Percentiles rank a stretch among this genome's conserved stretches.
phyloP scores from a whole-genome alignment of 805 yeast species.

The Torulaspora quercuum region DNA sequence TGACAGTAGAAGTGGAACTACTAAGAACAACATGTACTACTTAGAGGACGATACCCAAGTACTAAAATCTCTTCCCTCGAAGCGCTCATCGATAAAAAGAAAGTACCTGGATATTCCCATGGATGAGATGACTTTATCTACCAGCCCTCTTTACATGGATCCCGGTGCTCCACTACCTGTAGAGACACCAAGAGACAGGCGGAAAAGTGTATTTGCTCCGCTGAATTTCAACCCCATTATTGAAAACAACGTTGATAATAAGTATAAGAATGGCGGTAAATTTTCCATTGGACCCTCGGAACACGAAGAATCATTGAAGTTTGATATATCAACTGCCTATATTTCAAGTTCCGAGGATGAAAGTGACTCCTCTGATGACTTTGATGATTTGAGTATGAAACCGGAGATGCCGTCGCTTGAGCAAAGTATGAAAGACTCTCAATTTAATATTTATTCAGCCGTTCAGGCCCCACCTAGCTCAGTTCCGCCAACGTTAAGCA shows the following conservation, averaged over 20 bases:
- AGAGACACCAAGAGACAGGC: constrained; percentile 44
- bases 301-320: constrained; percentile 33
- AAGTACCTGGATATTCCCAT: constrained; percentile 51
- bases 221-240: constrained; percentile 77
- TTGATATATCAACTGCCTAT: constrained; percentile 32
- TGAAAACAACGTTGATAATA: constrained; percentile 71
- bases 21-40: constrained; percentile 7
- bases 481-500: constrained; percentile 15
- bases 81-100: constrained; percentile 21
- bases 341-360: constrained; percentile 35
- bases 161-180: constrained; percentile 83
- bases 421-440: constrained; percentile 18
- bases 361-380: constrained; percentile 30
- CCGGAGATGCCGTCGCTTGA: constrained; percentile 23
- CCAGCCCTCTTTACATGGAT: constrained; percentile 60
- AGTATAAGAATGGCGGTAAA: constrained; percentile 87
- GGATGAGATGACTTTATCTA: constrained; percentile 53
- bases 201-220: constrained; percentile 75
- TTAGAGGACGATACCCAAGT: constrained; percentile 7
- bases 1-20: constrained; percentile 9
- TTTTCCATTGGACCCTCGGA: constrained; percentile 47
- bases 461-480: constrained; percentile 19
- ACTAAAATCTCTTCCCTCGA: constrained; percentile 8
- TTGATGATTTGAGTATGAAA: constrained; percentile 23
- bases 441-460: constrained; percentile 16